These are phyloP conservation scores for Tripterygium wilfordii DNA, from an alignment of 177 flowering plant genomes.

Conservation along the genomic window DNA sequence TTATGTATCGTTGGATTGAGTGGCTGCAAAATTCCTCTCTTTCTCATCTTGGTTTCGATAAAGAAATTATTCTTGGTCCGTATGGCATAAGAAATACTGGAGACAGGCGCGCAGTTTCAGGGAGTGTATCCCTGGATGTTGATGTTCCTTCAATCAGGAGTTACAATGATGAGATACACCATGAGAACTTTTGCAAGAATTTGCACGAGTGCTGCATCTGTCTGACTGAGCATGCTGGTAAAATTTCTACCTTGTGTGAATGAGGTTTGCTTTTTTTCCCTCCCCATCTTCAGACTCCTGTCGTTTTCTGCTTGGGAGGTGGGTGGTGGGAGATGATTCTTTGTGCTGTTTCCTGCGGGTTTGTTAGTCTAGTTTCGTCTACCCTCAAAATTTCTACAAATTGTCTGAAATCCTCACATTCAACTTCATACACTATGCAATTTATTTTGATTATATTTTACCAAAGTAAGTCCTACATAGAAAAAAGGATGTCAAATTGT, in stretches of 20 bases:
- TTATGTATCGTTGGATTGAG: slow-evolving; percentile 80
- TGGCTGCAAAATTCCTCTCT: slow-evolving; percentile 73
- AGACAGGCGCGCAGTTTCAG: slow-evolving; percentile 74
- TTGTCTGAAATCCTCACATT: too few species aligned
- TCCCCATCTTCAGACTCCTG: neutral
- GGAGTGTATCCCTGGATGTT: slow-evolving; percentile 48
- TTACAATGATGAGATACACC: slow-evolving; percentile 58
- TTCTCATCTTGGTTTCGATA: slow-evolving; percentile 56
- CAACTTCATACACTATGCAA: too few species aligned
- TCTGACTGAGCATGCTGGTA: slow-evolving; percentile 72
- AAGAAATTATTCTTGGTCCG: slow-evolving; percentile 59
- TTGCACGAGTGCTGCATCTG: slow-evolving; percentile 82
- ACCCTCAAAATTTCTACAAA: too few species aligned
- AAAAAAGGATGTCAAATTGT: too few species aligned
- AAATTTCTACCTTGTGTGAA: slow-evolving; percentile 5
- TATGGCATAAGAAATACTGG: slow-evolving; percentile 27
- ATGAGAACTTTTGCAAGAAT: slow-evolving; percentile 44
- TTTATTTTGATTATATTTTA: too few species aligned
- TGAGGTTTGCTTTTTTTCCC: neutral
- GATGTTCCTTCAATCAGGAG: slow-evolving; percentile 60
- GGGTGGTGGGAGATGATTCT: too few species aligned
- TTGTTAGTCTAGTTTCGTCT: too few species aligned
- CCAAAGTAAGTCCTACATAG: too few species aligned
- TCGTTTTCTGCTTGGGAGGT: too few species aligned
- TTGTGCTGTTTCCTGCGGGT: too few species aligned